Percentiles rank a stretch among this genome's conserved stretches.
These are phyloP conservation scores for Lasiodiplodia gonubiensis DNA, from an alignment of 2,329 filamentous ascomycete species.

Conservation along the genomic window DNA sequence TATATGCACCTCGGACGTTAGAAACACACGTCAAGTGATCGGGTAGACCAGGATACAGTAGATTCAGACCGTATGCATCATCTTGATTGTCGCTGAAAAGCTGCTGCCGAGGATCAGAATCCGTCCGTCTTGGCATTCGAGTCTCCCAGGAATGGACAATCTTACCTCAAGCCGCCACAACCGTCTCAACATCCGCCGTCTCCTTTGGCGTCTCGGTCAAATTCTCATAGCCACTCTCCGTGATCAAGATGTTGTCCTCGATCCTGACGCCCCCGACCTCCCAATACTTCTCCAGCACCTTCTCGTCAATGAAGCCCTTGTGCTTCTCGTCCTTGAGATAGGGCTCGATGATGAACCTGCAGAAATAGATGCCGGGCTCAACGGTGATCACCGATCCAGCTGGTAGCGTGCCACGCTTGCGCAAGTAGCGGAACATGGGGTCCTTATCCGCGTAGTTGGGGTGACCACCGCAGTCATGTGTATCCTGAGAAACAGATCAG, in stretches of 20 bases:
- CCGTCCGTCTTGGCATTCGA: background rate
- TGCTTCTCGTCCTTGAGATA: slow-evolving; percentile 68
- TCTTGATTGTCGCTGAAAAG: background rate
- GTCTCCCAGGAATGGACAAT: slow-evolving; percentile 14
- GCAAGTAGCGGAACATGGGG: slow-evolving; percentile 82
- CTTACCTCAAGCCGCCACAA: slow-evolving; percentile 19
- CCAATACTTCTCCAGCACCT: slow-evolving; percentile 72
- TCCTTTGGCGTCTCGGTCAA: slow-evolving; percentile 80
- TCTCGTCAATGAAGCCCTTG: slow-evolving; percentile 67
- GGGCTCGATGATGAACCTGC: slow-evolving; percentile 72
- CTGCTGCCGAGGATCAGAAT: background rate
- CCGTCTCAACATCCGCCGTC: slow-evolving; percentile 55
- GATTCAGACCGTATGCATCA: background rate
- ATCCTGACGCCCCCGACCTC: slow-evolving; percentile 87
- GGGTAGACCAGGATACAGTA: background rate
- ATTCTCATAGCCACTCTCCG: slow-evolving; percentile 78
- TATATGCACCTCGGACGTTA: background rate
- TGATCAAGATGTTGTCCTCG: slow-evolving; percentile 88
- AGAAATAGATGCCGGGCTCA: slow-evolving; percentile 88
- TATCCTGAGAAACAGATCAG: slow-evolving; percentile 41
- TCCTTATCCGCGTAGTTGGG: slow-evolving; percentile 70
- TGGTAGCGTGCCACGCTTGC: slow-evolving; percentile 76
- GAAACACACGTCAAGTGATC: background rate
- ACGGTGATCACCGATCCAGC: slow-evolving; percentile 88
- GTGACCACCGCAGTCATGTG: slow-evolving; percentile 57